Evolutionary conservation across 2,329 filamentous ascomycete species (phyloP), one percentile per base, ranked within the genome.

Genomic region (Verticillium isaacii): DNA sequence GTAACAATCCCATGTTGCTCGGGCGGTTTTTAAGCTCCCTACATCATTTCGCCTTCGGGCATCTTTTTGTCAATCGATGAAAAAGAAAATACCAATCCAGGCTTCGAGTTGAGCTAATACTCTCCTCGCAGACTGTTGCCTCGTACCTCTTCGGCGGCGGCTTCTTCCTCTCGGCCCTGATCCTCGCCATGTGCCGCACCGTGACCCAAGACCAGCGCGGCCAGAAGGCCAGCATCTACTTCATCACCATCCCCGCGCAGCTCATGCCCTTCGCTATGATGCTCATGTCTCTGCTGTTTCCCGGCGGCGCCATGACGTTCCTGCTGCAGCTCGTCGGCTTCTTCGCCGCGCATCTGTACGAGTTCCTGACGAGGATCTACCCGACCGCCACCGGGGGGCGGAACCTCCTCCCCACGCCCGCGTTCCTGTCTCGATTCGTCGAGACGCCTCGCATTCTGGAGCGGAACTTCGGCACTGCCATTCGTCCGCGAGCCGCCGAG

Each of bases 301-400:
- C 69, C 0, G 81, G 77, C 5, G 88, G 89, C 12, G 81, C 82
- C 39, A 67, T 74, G 3, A 77, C 76, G 19, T 83, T 90, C 12
- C 71, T 90, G 61, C 70, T 88, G 4, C 88, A 96, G 70, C 74
- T 86, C 5, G 91, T 86, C 37, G 95, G 95, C n/a, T 81, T 99
- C 12, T 66, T 96, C 54, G 91, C 93, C 14, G 93, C 93, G 5
- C 95, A 99, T 73, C 71, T 95, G 23, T 96, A 92, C 75, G 91
- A 98, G 73, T 99, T 98, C 71, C 75, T 97, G 58, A 92, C 91
- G 2, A 85, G 91, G 57, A 83, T 97, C 52, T 98, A 93, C 82
- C 95, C 95, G 5, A 87, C 91, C 61, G 95, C 95, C 71, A 94
- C 93, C 36, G 91, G 91, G 61, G 95, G 95, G 0, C 82, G 80